Conservation (phyloP, 345 rosid species). For the Eucalyptus camaldulensis region DNA sequence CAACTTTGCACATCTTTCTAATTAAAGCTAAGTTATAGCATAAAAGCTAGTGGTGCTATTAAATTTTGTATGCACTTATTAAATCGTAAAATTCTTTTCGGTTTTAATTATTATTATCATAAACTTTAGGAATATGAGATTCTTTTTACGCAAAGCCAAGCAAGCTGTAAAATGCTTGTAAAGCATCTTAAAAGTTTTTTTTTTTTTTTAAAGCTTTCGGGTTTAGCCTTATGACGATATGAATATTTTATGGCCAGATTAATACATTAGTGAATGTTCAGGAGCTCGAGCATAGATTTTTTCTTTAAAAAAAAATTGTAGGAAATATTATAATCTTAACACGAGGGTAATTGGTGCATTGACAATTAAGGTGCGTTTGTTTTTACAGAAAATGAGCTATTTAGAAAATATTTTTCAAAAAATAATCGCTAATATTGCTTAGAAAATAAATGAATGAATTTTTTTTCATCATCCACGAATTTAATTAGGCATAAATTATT, state of each 20-base stretch:
- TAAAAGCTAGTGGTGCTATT: neutral
- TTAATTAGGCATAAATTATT: no score
- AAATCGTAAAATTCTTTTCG: neutral
- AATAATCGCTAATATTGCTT: no score
- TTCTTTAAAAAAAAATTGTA: neutral
- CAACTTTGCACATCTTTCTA: neutral
- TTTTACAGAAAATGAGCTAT: no score
- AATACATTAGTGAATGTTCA: neutral
- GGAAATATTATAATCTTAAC: neutral
- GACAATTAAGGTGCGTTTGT: fast-evolving
- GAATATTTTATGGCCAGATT: neutral
- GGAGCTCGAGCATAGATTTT: neutral
- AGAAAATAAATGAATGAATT: no score
- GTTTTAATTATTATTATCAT: neutral
- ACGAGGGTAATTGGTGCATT: neutral
- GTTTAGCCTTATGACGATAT: neutral
- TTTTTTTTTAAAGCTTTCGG: neutral
- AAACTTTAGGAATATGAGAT: neutral
- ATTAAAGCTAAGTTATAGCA: neutral
- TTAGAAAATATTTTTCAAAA: no score
- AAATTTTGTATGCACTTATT: neutral
- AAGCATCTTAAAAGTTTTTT: neutral
- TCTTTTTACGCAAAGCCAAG: neutral
- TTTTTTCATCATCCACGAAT: no score
- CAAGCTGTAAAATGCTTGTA: neutral